Percentiles rank a stretch among this genome's conserved stretches.
Evolutionary conservation across 2,329 filamentous ascomycete genomes (phyloP).

Genomic region (Nothopassalora personata): DNA sequence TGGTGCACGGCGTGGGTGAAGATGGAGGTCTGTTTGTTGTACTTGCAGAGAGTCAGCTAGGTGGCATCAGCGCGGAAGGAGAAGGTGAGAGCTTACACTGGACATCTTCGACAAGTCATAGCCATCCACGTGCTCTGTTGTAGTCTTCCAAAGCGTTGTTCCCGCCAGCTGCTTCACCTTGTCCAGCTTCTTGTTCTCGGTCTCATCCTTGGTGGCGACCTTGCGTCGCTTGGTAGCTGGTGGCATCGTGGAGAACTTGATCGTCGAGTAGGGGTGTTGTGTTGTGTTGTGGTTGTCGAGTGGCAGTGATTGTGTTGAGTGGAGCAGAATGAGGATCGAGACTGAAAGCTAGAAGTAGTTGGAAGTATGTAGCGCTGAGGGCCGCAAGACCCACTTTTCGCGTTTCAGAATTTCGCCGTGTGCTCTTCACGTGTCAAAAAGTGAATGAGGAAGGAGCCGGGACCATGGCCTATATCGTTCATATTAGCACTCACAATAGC

Average conservation of each 20-base stretch:
- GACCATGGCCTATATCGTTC: no score
- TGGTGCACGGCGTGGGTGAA: conserved; percentile 3
- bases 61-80: no score
- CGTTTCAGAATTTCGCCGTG: not conserved
- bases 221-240: conserved; percentile 2
- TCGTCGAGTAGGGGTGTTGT: no score
- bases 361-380: no score
- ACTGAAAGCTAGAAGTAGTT: no score
- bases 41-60: no score
- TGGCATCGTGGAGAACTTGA: not conserved
- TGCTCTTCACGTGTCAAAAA: no score
- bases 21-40: not conserved
- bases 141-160: not conserved
- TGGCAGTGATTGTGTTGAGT: not conserved
- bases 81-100: not conserved
- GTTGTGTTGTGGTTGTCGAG: no score
- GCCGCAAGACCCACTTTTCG: no score
- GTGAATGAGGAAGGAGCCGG: not conserved
- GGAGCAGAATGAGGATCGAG: no score
- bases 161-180: not conserved
- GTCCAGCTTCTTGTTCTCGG: not conserved
- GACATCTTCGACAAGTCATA: conserved; percentile 3
- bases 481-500: no score
- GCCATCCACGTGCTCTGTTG: not conserved
- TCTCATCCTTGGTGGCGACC: not conserved